Conservation (phyloP, 2,329 filamentous ascomycete genomes). For the Lachnellula cervina region DNA sequence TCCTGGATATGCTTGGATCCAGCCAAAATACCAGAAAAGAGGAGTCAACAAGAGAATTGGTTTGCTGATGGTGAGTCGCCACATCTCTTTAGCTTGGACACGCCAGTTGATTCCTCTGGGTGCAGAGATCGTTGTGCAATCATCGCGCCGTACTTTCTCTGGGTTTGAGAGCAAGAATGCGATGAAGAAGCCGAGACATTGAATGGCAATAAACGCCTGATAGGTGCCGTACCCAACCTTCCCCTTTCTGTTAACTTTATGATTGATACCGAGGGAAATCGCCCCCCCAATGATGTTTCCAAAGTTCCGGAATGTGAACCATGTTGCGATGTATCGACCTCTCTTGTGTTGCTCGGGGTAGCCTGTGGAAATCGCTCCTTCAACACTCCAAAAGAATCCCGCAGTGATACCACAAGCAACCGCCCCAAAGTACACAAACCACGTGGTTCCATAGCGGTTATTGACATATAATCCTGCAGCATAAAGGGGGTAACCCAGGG, state of each 20-base stretch:
- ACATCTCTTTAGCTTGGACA: constrained; percentile 56
- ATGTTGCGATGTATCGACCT: constrained; percentile 56
- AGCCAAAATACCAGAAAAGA: constrained; percentile 61
- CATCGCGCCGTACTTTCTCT: constrained; percentile 55
- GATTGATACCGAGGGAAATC: constrained; percentile 64
- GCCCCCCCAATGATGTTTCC: constrained; percentile 67
- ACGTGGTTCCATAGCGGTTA: constrained; percentile 62
- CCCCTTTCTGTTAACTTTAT: constrained; percentile 49
- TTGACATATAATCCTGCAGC: constrained; percentile 67
- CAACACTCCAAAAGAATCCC: constrained; percentile 69
- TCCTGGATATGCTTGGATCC: constrained; percentile 55
- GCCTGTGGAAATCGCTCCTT: constrained; percentile 65
- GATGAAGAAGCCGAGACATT: constrained; percentile 58
- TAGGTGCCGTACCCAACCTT: constrained; percentile 65
- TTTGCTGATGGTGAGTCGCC: constrained; percentile 51
- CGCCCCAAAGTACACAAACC: constrained; percentile 63
- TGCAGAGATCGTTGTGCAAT: constrained; percentile 48
- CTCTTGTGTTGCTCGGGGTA: constrained; percentile 66
- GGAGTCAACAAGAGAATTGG: constrained; percentile 59
- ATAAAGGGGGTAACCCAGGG: constrained; percentile 64
- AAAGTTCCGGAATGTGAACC: constrained; percentile 53
- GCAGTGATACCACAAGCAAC: constrained; percentile 57
- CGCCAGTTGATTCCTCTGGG: constrained; percentile 50
- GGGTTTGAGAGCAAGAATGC: constrained; percentile 58
- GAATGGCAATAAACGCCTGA: constrained; percentile 63